Conservation (phyloP, 352 stramenopile genomes). For the Phytophthora sp. region DNA sequence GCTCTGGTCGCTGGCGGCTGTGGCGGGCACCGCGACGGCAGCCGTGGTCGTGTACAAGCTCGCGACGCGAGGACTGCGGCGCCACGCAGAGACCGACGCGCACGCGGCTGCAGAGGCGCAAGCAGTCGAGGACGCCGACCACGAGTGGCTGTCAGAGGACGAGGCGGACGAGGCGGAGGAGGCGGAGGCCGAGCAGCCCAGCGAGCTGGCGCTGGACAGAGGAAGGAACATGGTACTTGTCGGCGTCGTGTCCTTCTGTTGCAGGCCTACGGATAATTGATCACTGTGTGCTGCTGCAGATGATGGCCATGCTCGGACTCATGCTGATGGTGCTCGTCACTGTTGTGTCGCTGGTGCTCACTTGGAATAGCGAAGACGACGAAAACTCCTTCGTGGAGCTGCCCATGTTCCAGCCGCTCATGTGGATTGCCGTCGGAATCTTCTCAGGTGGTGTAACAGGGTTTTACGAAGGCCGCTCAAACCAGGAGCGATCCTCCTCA, state of each 20-base stretch:
- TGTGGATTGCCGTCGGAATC: conserved; percentile 83
- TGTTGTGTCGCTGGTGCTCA: conserved; percentile 59
- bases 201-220: conserved; percentile 41
- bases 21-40: conserved; percentile 70
- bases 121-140: conserved; percentile 34
- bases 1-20: conserved; percentile 68
- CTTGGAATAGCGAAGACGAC: conserved; percentile 60
- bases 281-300: conserved; percentile 27
- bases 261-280: not conserved
- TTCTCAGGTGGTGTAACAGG: conserved; percentile 61
- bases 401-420: conserved; percentile 79
- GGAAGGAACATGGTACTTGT: conserved; percentile 58
- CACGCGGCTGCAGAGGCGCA: conserved; percentile 16
- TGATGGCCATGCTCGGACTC: conserved; percentile 73
- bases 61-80: conserved; percentile 47
- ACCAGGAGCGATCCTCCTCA: not conserved
- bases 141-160: conserved; percentile 51
- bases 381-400: conserved; percentile 46
- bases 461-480: not conserved
- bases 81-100: conserved; percentile 20
- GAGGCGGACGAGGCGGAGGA: conserved; percentile 36
- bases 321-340: conserved; percentile 74
- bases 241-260: not conserved
- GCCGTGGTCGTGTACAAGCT: conserved; percentile 69
- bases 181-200: conserved; percentile 21